Evolutionary conservation across 2,329 filamentous ascomycete species (phyloP), one percentile per base, ranked within the genome.

Genomic region (Alternaria sp.): DNA sequence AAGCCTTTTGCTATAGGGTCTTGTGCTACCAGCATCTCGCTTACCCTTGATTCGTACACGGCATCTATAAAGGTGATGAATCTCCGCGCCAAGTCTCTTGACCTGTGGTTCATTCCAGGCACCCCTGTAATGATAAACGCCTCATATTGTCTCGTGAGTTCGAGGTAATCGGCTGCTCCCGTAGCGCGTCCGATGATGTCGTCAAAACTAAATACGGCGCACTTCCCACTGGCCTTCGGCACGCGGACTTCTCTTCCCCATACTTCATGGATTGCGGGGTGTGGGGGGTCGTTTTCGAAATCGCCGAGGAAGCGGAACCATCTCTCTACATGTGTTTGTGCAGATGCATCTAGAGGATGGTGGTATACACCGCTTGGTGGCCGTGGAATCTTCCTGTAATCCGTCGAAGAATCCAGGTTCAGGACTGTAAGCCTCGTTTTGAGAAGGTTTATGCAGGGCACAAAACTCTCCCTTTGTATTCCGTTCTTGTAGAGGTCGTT

Each of bases 41-140:
- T 62, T 77, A 87, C 86, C 71, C 85, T 80, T 67, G 82, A 85
- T 80, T 99, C 96, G 77, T 99, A 99, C 5, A 97, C 91, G 6
- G 96, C 95, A 78, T 99, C 96, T 68, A 99, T 93, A 72, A 99
- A 97, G 0, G 95, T 99, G 78, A 99, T 99, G 80, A 99, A 97
- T 6, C 96, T 87, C 12, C 96, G 85, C 0, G 96, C 96, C 43
- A 97, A 86, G 81, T 99, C 96, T 19, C 96, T 89, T 75, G 93
- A 89, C 58, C 89, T 88, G 68, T 93, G 88, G 44, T 91, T 96
- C 96, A 99, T 98, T 6, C 91, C 92, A 0, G 96, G 96, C 1
- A 98, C 90, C 55, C 94, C 91, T 0, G 93, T 97, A 10, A 99
- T 88, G 67, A 99, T 88, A 75, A 99, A 98, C 2, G 94, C 90